Evolutionary conservation across 1,139 yeast genomes (phyloP).

Genomic region (Eremothecium coryli): DNA sequence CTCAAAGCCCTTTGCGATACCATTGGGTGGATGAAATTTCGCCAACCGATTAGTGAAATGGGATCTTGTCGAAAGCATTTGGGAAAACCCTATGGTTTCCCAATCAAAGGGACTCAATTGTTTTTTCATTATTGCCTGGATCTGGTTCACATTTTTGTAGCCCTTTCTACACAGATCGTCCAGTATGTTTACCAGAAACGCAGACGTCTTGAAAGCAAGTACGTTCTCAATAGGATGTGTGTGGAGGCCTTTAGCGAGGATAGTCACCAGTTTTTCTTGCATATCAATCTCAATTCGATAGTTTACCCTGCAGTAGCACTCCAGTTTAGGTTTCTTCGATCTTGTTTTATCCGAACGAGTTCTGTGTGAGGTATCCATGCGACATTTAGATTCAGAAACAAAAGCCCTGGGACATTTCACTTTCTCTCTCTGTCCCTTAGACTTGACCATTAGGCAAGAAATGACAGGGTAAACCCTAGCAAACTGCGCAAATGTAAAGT

Average conservation of each 20-base stretch:
- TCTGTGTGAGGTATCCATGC: slow-evolving; percentile 4
- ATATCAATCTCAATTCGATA: slow-evolving; percentile 5
- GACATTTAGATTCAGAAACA: slow-evolving; percentile 4
- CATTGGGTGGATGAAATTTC: slow-evolving; percentile 5
- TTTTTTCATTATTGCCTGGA: slow-evolving; percentile 3
- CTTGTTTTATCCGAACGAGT: not conserved
- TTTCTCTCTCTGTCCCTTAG: slow-evolving; percentile 5
- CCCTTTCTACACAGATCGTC: slow-evolving; percentile 6
- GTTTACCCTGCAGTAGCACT: slow-evolving; percentile 5
- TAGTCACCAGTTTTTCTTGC: slow-evolving; percentile 1
- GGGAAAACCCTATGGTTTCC: slow-evolving; percentile 3
- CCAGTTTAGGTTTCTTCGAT: slow-evolving; percentile 3
- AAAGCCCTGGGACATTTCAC: slow-evolving; percentile 4
- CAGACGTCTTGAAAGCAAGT: slow-evolving; percentile 1
- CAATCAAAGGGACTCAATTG: slow-evolving; percentile 2
- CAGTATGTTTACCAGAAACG: slow-evolving; percentile 4
- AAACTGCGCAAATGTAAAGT: slow-evolving; percentile 3
- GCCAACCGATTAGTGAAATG: slow-evolving; percentile 4
- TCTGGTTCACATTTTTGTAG: slow-evolving; percentile 3
- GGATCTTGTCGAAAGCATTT: slow-evolving; percentile 3
- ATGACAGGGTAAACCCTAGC: slow-evolving; percentile 1
- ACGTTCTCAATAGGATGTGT: slow-evolving; percentile 4
- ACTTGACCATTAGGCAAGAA: slow-evolving; percentile 5
- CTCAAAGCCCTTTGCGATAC: slow-evolving; percentile 3
- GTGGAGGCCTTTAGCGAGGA: slow-evolving; percentile 4